Evolutionary conservation across 495 filamentous ascomycete genomes (phyloP), one percentile per base, ranked within the genome.

Genomic region (Rhizodiscina lignyota): DNA sequence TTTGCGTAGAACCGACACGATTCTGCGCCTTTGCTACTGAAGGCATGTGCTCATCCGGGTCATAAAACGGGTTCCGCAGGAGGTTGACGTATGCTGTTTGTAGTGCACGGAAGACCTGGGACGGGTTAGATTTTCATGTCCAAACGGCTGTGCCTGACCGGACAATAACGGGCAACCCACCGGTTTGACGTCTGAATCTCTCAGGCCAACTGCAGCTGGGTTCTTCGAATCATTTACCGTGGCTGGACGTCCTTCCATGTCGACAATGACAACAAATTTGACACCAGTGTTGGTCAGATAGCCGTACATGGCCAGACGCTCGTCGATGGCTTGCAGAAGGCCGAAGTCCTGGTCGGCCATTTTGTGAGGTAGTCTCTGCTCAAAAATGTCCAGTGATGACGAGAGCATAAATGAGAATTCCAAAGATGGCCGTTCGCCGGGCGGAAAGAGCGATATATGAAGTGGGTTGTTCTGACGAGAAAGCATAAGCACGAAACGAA

Each of bases 261-360:
- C 89, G 11, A 96, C 77, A 1, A 94, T 72, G 26, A 83, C 72
- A 20, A 94, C 72, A 43, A 97, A 70, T 53, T 82, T 85, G 20
- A 87, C 72, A 4, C 86, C 87, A 4, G 91, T 96, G 53, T 92
- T 94, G n/a, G 89, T 96, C 49, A 94, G 65, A 73, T 82, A 96
- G 40, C 89, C 89, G 62, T 94, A 97, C 37, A 77, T 72, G 13
- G 84, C 83, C 16, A 96, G 62, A 8, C 83, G 71, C 55, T 97
- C 91, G 58, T 96, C 91, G 28, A 97, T 63, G 13, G 82, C 81
- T 53, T 94, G 85, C 22, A 97, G 64, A 0, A 96, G 68, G 4
- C 91, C 91, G 38, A 85, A 81, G 49, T 96, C 91, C 45, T 87
- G 66, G 46, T 74, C 85, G 36, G 73, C 66, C 11, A 67, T 79